phyloP scores from a whole-genome alignment of 768 basidiomycete species.

The Lactarius deliciosus region DNA sequence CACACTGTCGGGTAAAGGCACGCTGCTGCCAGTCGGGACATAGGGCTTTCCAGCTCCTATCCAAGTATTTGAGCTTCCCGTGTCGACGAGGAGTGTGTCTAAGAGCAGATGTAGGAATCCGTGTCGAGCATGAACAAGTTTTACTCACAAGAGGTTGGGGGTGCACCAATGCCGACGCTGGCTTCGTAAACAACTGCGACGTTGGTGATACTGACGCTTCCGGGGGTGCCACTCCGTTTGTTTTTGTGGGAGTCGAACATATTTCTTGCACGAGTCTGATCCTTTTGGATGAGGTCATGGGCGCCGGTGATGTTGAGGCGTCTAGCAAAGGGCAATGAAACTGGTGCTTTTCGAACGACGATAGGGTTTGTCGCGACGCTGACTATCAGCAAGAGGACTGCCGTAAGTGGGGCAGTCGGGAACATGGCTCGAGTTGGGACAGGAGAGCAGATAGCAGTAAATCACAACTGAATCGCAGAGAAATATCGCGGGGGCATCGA shows the following conservation, averaged over 20 bases:
- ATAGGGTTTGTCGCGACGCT: conserved; percentile 32
- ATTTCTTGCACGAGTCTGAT: conserved; percentile 49
- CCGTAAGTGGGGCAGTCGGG: conserved; percentile 32
- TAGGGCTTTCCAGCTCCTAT: conserved; percentile 9
- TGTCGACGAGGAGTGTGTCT: conserved; percentile 4
- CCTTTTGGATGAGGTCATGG: conserved; percentile 50
- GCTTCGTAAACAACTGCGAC: conserved; percentile 44
- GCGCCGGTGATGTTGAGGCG: conserved; percentile 53
- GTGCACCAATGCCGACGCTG: conserved; percentile 49
- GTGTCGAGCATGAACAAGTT: too few relatives aligned
- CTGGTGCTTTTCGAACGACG: conserved; percentile 28
- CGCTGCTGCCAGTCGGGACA: background rate
- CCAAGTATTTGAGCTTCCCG: conserved; percentile 10
- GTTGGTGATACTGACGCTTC: conserved; percentile 43
- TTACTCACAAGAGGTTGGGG: conserved; percentile 49
- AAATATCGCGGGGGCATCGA: too few relatives aligned
- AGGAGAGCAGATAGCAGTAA: background rate
- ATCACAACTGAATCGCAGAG: background rate
- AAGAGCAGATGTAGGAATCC: background rate
- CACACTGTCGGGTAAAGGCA: background rate
- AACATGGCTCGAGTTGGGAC: conserved; percentile 20
- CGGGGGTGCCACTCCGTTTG: conserved; percentile 34
- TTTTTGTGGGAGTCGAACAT: conserved; percentile 41
- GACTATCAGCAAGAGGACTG: conserved; percentile 31
- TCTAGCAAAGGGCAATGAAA: conserved; percentile 51